Conservation (phyloP, 768 basidiomycete species). For the Termitomyces sp. region DNA sequence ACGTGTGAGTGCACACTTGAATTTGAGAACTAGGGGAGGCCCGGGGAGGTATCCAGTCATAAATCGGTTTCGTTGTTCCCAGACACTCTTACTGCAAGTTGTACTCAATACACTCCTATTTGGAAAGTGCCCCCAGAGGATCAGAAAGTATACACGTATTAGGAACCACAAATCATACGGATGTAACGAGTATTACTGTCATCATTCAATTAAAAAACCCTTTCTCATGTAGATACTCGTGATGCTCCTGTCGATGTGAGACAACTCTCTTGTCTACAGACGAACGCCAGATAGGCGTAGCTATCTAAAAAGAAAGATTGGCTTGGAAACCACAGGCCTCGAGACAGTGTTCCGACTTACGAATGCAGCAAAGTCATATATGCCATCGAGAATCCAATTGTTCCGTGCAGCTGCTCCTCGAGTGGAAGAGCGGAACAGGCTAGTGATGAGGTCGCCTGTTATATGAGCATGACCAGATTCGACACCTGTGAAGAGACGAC, state of each 20-base stretch:
- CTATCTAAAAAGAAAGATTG: slow-evolving; percentile 35
- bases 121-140: no score
- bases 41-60: no score
- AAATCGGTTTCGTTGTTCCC: no score
- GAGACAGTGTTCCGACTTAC: slow-evolving; percentile 29
- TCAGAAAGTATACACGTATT: neutral
- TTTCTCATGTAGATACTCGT: slow-evolving; percentile 35
- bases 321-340: slow-evolving; percentile 8
- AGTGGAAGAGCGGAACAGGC: slow-evolving; percentile 65
- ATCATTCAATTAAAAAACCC: slow-evolving; percentile 36
- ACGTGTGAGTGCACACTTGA: no score
- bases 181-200: neutral
- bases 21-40: no score
- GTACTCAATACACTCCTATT: no score
- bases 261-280: slow-evolving; percentile 45
- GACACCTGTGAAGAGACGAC: slow-evolving; percentile 44
- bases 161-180: neutral
- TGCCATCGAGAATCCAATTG: slow-evolving; percentile 54
- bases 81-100: no score
- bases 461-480: slow-evolving; percentile 71
- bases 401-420: slow-evolving; percentile 61
- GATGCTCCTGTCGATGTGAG: slow-evolving; percentile 44
- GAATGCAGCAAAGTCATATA: slow-evolving; percentile 42
- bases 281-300: slow-evolving; percentile 48
- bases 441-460: slow-evolving; percentile 64